These are phyloP conservation scores for Parathielavia hyrcaniae DNA, from an alignment of 495 filamentous ascomycete genomes.

Conservation along the genomic window DNA sequence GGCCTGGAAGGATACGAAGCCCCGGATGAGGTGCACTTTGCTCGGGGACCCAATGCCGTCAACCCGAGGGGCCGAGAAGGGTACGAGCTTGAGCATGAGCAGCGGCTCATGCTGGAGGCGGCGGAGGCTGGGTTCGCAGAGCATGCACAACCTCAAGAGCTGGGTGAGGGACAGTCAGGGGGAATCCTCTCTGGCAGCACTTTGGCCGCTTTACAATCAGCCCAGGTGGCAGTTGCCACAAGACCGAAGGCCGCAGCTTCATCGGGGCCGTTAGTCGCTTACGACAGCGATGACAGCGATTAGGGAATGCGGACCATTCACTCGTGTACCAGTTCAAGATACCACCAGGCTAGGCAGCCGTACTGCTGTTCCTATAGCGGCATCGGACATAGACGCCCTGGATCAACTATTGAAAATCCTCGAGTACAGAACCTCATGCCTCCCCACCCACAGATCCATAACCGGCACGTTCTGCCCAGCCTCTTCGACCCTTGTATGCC, in stretches of 20 bases:
- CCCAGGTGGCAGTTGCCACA: constrained; percentile 45
- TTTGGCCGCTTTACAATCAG: constrained; percentile 60
- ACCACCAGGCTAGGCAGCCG: background rate
- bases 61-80: constrained; percentile 51
- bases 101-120: constrained; percentile 47
- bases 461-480: constrained; percentile 83
- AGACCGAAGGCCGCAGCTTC: constrained; percentile 41
- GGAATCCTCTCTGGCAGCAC: constrained; percentile 80
- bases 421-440: constrained; percentile 92
- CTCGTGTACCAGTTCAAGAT: background rate
- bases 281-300: constrained; percentile 81
- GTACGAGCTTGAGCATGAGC: constrained; percentile 43
- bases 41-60: constrained; percentile 54
- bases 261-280: constrained; percentile 72
- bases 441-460: constrained; percentile 89
- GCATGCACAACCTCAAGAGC: constrained; percentile 40
- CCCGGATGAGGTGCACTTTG: constrained; percentile 91
- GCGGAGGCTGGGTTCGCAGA: constrained; percentile 33
- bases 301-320: background rate
- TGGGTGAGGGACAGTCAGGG: constrained; percentile 29
- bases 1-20: constrained; percentile 89
- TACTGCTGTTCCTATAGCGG: background rate
- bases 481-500: constrained; percentile 54
- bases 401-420: constrained; percentile 78
- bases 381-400: too few species aligned